Evolutionary conservation across 2,329 filamentous ascomycete genomes (phyloP), one percentile per base, ranked within the genome.

Genomic region (Fusarium burgessii): DNA sequence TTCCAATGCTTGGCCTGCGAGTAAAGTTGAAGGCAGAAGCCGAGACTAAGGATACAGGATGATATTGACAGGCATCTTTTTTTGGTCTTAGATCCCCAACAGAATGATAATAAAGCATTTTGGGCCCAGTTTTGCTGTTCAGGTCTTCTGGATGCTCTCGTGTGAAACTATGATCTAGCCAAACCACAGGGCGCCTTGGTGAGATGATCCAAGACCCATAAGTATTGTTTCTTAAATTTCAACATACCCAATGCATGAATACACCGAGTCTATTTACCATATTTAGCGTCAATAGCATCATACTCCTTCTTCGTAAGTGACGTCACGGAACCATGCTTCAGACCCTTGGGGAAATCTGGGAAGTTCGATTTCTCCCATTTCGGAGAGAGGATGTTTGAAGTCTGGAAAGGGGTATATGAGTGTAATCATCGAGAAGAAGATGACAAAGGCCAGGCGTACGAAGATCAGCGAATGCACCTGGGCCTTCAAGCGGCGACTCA

Each of bases 291-390:
- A 40, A 77, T 50, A 3, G 81, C 82, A 66, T 83, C 77, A 40
- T 84, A 83, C 65, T 84, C 79, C 17, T 75, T 73, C 66, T 80
- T 76, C 6, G 81, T 84, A 35, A 87, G 68, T 1, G 82, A 80
- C 35, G 85, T 79, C 6, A 86, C 82, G 59, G 80, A 83, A 3
- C 84, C 84, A 74, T 87, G 85, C 73, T 85, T 85, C 67, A 87
- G 54, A 2, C 82, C 81, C 32, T 66, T 77, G 4, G 84, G 85
- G 58, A 84, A 86, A 1, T 74, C 78, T 5, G 73, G 72, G 12
- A 77, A 73, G 54, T 80, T 77, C 38, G 81, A 82, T 32, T 76
- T 78, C 6, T 71, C 76, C 83, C 73, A 75, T 13, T 51, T 45
- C 1, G 62, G 68, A 3, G 68, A 64, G 1, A 78, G 69, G 13